Evolutionary conservation across 257 asterid genomes (phyloP).

Genomic region (Lycium barbarum): DNA sequence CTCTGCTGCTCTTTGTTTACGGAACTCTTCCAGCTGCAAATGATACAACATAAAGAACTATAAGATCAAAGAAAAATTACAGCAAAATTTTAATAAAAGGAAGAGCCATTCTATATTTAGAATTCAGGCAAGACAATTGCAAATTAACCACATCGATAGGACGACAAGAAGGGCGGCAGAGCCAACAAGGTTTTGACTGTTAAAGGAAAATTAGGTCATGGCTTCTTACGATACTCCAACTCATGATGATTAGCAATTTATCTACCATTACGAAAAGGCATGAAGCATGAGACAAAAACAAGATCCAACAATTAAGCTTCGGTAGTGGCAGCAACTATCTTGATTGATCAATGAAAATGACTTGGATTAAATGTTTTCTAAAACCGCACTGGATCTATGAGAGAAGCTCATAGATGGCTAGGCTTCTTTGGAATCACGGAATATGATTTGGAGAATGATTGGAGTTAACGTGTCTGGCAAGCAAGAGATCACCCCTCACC

Average conservation of each 20-base stretch:
- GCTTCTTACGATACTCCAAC: background rate
- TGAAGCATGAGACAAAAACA: background rate
- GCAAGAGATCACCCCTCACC: background rate
- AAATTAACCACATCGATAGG: slow-evolving; percentile 22
- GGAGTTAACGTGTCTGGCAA: slow-evolving; percentile 2
- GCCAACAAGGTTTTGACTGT: slow-evolving; percentile 1
- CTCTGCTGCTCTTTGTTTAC: slow-evolving; percentile 79
- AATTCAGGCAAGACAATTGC: background rate
- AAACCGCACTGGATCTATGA: background rate
- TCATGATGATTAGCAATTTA: slow-evolving; percentile 15
- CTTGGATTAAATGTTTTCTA: background rate
- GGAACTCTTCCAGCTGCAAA: slow-evolving; percentile 87
- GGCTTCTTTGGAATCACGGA: background rate
- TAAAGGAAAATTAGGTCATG: slow-evolving; percentile 7
- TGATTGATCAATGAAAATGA: background rate
- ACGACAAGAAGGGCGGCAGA: background rate
- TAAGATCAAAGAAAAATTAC: background rate
- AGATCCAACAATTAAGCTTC: background rate
- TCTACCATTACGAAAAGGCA: slow-evolving; percentile 8
- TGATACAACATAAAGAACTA: background rate
- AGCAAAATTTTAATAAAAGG: background rate
- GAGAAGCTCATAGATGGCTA: background rate
- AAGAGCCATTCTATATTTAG: background rate
- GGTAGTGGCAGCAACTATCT: background rate
- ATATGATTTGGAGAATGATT: background rate